A percentile compares a stretch with the other conserved stretches of the same genome.
These are phyloP conservation scores for Termitomyces eurrhizus DNA, from an alignment of 768 basidiomycete species.

Conservation along the genomic window DNA sequence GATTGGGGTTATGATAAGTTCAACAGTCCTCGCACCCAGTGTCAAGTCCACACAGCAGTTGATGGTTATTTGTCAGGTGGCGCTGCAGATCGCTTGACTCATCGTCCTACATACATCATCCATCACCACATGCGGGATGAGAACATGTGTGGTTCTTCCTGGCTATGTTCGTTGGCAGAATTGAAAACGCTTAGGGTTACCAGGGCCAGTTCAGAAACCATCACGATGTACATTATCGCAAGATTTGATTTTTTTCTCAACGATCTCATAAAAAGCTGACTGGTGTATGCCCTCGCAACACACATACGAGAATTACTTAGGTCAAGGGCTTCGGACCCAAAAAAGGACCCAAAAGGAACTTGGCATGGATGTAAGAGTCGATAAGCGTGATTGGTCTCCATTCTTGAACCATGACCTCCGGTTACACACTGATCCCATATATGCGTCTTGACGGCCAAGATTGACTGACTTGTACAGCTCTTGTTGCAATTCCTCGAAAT, in stretches of 20 bases:
- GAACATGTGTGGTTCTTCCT: background rate
- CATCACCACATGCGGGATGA: background rate
- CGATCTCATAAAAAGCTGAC: background rate
- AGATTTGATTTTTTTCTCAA: background rate
- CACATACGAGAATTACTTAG: background rate
- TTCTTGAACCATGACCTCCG: background rate
- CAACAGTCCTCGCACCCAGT: slow-evolving; percentile 6
- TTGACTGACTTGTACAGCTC: background rate
- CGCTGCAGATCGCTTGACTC: slow-evolving; percentile 18
- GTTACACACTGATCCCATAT: background rate
- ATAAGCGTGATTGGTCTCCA: slow-evolving; percentile 26
- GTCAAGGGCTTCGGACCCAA: background rate
- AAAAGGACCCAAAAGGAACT: background rate
- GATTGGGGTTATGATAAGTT: slow-evolving; percentile 7
- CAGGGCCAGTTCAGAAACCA: background rate
- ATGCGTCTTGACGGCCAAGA: background rate
- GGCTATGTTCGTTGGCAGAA: background rate
- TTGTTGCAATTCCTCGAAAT: background rate
- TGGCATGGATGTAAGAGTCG: slow-evolving; percentile 23
- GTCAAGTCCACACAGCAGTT: slow-evolving; percentile 22
- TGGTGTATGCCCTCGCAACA: background rate
- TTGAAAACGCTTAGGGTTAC: background rate
- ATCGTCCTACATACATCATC: slow-evolving; percentile 3
- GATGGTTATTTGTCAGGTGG: slow-evolving; percentile 36
- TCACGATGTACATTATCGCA: background rate